Percentiles rank a stretch among this genome's conserved stretches.
These are phyloP conservation scores for Heterobasidion occidentale DNA, from an alignment of 1,284 basidiomycete species.

Conservation along the genomic window DNA sequence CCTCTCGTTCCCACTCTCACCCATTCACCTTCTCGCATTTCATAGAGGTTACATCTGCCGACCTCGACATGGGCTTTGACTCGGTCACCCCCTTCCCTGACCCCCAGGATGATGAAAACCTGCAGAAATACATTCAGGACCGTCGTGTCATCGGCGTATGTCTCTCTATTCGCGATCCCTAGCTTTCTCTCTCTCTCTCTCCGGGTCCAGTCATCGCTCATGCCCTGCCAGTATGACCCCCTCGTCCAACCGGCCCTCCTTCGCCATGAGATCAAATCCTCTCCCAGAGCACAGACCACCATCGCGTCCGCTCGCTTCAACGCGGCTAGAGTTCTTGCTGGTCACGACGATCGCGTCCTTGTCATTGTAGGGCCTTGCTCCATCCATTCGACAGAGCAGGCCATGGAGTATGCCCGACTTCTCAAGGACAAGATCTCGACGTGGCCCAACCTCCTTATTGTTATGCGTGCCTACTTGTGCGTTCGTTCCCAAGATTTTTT, in stretches of 20 bases:
- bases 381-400: conserved; percentile 87
- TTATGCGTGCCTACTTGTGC: conserved; percentile 97
- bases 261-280: conserved; percentile 72
- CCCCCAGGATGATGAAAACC: conserved; percentile 49
- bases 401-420: conserved; percentile 81
- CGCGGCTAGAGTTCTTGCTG: conserved; percentile 73
- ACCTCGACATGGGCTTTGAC: conserved; percentile 29
- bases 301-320: conserved; percentile 76
- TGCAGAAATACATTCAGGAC: conserved; percentile 69
- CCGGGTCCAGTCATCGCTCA: background rate
- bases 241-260: conserved; percentile 87
- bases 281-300: conserved; percentile 51
- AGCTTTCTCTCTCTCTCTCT: conserved; percentile 3
- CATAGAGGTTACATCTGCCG: conserved; percentile 19
- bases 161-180: conserved; percentile 9
- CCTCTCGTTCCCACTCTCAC: background rate
- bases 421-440: conserved; percentile 64
- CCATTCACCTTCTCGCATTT: conserved; percentile 7
- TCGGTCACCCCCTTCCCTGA: conserved; percentile 52
- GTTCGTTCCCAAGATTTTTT: conserved; percentile 20
- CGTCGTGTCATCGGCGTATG: conserved; percentile 68
- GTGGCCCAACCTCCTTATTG: conserved; percentile 78
- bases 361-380: conserved; percentile 96
- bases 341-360: conserved; percentile 78
- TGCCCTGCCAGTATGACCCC: conserved; percentile 73